phyloP scores from a whole-genome alignment of 345 rosid species.

The Hibiscus tridactylites region DNA sequence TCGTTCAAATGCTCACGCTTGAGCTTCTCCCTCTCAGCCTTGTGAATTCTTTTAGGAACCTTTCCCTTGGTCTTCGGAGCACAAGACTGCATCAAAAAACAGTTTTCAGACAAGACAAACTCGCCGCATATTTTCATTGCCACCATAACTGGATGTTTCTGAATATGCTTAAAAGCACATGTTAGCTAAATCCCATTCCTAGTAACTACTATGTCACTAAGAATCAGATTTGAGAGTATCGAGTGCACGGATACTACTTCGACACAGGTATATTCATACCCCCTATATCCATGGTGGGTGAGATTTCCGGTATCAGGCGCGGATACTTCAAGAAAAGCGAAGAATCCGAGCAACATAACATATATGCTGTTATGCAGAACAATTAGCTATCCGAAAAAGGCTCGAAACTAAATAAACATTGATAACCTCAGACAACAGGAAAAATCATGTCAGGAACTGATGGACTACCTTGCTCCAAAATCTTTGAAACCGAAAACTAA shows the following conservation, averaged over 20 bases:
- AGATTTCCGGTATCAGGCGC: not conserved
- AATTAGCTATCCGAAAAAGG: not conserved
- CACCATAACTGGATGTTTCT: not conserved
- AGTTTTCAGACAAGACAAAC: not conserved
- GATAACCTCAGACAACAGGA: not conserved
- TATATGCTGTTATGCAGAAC: too few species aligned
- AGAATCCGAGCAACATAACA: too few species aligned
- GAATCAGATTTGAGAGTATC: not conserved
- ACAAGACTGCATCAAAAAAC: slow-evolving; percentile 32
- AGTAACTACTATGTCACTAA: too few species aligned
- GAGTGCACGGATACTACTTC: not conserved
- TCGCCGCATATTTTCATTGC: not conserved
- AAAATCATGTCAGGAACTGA: not conserved
- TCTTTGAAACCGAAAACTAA: not conserved
- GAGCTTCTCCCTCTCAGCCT: slow-evolving; percentile 84
- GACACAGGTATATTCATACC: not conserved
- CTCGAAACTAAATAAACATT: not conserved
- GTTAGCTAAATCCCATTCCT: not conserved
- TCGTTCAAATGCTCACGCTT: slow-evolving; percentile 96
- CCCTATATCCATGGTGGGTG: not conserved
- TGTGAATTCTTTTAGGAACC: slow-evolving; percentile 72
- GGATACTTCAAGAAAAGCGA: not conserved
- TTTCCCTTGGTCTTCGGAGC: slow-evolving; percentile 41
- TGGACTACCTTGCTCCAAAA: not conserved
- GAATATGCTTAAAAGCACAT: not conserved